phyloP scores from a whole-genome alignment of 306 rosid species.

The Senna tora region DNA sequence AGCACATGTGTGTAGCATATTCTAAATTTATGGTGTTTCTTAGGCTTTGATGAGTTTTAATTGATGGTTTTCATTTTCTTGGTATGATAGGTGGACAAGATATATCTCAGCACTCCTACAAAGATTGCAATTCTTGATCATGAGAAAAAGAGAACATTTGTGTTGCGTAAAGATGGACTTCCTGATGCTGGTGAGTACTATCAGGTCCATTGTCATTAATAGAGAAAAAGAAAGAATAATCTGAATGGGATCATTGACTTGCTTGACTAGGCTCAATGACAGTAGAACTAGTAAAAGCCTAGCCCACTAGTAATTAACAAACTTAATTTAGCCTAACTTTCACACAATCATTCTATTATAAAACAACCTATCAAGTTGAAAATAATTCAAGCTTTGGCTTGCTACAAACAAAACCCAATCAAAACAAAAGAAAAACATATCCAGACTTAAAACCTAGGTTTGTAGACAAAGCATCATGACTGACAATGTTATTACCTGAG shows the following conservation, averaged over 20 bases:
- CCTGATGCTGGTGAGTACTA: constrained; percentile 92
- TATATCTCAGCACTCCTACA: constrained; percentile 91
- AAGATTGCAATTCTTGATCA: constrained; percentile 98
- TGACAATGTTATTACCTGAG: not conserved
- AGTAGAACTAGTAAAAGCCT: not conserved
- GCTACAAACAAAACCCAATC: not conserved
- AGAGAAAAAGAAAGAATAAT: not conserved
- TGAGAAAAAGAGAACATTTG: constrained; percentile 94
- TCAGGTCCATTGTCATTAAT: constrained; percentile 30
- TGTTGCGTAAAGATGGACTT: constrained; percentile 93
- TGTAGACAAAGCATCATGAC: not conserved
- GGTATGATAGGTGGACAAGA: constrained; percentile 80
- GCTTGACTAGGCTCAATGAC: not conserved
- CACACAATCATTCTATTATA: not conserved
- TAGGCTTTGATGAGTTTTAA: constrained; percentile 19
- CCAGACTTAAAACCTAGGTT: not conserved
- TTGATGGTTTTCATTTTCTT: constrained; percentile 31
- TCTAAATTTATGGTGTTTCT: constrained; percentile 28
- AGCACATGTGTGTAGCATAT: constrained; percentile 22
- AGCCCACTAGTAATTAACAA: not conserved
- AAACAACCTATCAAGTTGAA: not conserved
- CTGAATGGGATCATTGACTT: not conserved
- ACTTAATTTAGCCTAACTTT: not conserved
- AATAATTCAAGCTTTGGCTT: not conserved
- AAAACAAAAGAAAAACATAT: not conserved